Percentiles rank a stretch among this genome's conserved stretches.
phyloP scores from a whole-genome alignment of 768 basidiomycete species.

The Fibroporia radiculosa region DNA sequence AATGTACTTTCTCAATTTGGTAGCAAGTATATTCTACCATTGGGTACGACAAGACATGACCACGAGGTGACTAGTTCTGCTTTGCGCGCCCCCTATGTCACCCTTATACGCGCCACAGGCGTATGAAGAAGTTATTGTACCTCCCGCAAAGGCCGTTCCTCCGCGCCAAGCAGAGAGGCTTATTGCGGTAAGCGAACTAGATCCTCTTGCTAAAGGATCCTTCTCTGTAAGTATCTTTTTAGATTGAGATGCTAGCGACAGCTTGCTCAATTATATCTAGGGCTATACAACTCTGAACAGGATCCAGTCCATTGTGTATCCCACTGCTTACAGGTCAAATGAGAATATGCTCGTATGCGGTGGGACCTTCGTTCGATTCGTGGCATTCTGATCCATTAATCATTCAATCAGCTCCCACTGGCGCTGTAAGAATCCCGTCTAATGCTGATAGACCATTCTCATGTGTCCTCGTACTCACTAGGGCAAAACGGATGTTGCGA shows the following conservation, averaged over 20 bases:
- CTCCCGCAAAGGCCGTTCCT: conserved; percentile 75
- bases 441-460: not conserved
- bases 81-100: too few relatives aligned
- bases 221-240: conserved; percentile 56
- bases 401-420: conserved; percentile 73
- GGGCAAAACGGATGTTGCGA: conserved; percentile 99
- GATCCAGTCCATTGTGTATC: conserved; percentile 92
- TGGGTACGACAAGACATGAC: conserved; percentile 66
- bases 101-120: too few relatives aligned
- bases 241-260: not conserved
- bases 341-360: conserved; percentile 95
- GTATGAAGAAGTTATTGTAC: conserved; percentile 85
- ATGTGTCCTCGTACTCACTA: conserved; percentile 22
- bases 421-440: conserved; percentile 60
- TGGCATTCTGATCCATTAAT: not conserved
- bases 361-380: conserved; percentile 27
- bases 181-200: conserved; percentile 64
- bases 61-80: conserved; percentile 45
- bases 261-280: conserved; percentile 30
- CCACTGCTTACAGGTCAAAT: conserved; percentile 88
- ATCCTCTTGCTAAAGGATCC: conserved; percentile 68
- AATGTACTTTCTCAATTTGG: conserved; percentile 67
- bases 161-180: conserved; percentile 64
- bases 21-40: conserved; percentile 70
- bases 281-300: conserved; percentile 85